These are phyloP conservation scores for Leishmania gerbilli DNA, from an alignment of 208 protist genomes.

Conservation along the genomic window DNA sequence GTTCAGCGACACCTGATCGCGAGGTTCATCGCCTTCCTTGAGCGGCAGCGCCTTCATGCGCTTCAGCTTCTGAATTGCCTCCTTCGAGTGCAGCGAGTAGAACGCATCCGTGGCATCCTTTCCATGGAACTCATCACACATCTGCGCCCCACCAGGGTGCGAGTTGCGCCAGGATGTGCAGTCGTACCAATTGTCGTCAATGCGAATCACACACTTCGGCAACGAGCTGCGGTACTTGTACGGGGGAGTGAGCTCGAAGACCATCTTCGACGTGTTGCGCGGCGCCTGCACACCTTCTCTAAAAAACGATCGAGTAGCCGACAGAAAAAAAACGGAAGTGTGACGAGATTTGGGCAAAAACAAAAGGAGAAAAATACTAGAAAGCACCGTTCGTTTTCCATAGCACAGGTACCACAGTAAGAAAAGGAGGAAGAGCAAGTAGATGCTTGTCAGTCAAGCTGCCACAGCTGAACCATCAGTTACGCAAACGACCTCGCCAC, in stretches of 20 bases:
- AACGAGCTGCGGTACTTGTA: constrained; percentile 63
- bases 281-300: background rate
- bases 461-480: background rate
- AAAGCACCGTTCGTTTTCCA: background rate
- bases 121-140: constrained; percentile 79
- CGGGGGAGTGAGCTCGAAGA: constrained; percentile 55
- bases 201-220: constrained; percentile 79
- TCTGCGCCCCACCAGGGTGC: constrained; percentile 71
- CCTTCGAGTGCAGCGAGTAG: constrained; percentile 79
- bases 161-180: constrained; percentile 74
- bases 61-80: constrained; percentile 79
- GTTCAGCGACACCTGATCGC: constrained; percentile 56
- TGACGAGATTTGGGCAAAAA: background rate
- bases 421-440: background rate
- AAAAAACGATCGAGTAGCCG: background rate
- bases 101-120: constrained; percentile 80
- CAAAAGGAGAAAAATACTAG: background rate
- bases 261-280: constrained; percentile 26
- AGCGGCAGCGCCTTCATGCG: constrained; percentile 73
- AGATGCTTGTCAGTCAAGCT: background rate
- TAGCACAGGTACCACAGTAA: background rate
- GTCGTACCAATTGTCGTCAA: constrained; percentile 84
- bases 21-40: constrained; percentile 55
- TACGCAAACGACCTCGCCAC: background rate
- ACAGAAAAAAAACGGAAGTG: background rate